Conservation (phyloP, 441 rosid genomes). For the Mallotus japonicus region DNA sequence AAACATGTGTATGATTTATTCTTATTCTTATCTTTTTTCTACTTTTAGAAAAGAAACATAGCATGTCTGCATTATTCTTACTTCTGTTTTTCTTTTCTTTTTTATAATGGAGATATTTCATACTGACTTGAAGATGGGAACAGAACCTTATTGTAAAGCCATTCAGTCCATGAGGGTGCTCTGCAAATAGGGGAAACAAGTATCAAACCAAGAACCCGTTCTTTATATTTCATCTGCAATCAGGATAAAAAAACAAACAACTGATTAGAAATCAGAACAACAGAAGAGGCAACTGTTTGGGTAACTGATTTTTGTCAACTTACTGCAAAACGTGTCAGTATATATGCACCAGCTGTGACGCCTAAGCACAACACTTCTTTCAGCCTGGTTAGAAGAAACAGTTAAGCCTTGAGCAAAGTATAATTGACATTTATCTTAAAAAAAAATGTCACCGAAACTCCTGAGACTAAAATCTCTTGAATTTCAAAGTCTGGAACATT, state of each 20-base stretch:
- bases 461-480: too few relatives aligned
- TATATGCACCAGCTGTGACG: slow-evolving; percentile 65
- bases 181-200: slow-evolving; percentile 67
- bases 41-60: neutral
- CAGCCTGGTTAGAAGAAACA: slow-evolving; percentile 35
- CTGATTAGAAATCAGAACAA: slow-evolving; percentile 3
- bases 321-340: slow-evolving; percentile 61
- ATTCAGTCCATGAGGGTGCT: slow-evolving; percentile 68
- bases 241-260: slow-evolving; percentile 4
- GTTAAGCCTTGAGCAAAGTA: neutral
- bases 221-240: slow-evolving; percentile 50
- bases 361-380: slow-evolving; percentile 57
- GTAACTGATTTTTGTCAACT: slow-evolving; percentile 22
- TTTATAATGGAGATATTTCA: neutral
- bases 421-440: neutral
- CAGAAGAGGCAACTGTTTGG: neutral
- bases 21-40: neutral
- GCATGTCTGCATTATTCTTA: neutral
- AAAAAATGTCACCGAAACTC: neutral
- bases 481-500: too few relatives aligned
- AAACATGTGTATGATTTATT: neutral
- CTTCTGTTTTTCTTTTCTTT: neutral
- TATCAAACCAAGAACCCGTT: slow-evolving; percentile 55
- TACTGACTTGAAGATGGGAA: slow-evolving; percentile 9
- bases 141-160: slow-evolving; percentile 63